Evolutionary conservation across 768 basidiomycete genomes (phyloP).

Genomic region (Floccularia luteovirens): DNA sequence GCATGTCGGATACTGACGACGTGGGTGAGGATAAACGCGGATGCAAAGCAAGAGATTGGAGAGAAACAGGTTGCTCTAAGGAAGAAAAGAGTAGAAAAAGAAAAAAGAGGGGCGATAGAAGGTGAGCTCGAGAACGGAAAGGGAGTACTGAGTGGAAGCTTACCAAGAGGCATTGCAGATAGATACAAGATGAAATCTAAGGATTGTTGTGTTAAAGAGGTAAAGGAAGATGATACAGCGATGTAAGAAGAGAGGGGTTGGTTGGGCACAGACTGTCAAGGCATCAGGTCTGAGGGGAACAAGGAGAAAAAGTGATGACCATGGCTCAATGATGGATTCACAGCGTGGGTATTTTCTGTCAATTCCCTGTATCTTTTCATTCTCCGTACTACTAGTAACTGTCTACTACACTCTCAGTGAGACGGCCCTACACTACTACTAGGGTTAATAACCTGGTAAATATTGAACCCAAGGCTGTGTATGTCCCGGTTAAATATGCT

Average conservation of each 20-base stretch:
- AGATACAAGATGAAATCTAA: neutral
- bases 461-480: slow-evolving; percentile 74
- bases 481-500: slow-evolving; percentile 7
- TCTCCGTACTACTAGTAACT: too few species aligned
- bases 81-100: neutral
- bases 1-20: neutral
- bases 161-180: neutral
- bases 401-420: slow-evolving; percentile 9
- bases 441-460: slow-evolving; percentile 53
- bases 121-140: neutral
- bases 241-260: neutral
- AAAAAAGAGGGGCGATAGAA: neutral
- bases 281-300: slow-evolving; percentile 17
- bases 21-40: neutral
- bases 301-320: slow-evolving; percentile 9
- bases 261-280: slow-evolving; percentile 10
- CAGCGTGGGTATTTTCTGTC: too few species aligned
- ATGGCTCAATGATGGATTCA: too few species aligned
- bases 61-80: neutral
- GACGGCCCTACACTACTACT: slow-evolving; percentile 9
- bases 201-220: neutral
- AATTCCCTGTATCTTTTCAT: too few species aligned
- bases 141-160: neutral
- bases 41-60: neutral
- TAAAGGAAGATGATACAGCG: neutral